Evolutionary conservation across 768 basidiomycete species (phyloP).

Genomic region (Cubamyces lactineus): DNA sequence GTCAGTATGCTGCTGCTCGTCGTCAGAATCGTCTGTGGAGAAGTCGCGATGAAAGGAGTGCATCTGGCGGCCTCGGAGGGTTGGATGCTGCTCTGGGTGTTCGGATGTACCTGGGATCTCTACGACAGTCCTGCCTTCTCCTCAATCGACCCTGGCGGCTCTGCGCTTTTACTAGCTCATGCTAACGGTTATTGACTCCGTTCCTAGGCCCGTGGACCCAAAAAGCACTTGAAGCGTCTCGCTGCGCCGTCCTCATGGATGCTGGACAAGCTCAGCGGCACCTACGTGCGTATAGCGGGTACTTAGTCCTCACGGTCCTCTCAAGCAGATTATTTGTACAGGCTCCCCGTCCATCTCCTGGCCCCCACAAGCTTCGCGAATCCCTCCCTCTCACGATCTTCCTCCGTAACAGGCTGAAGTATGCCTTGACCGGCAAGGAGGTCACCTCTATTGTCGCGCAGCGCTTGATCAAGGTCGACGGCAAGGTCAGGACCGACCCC

Average conservation of each 20-base stretch:
- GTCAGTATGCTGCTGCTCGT: constrained; percentile 36
- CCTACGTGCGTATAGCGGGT: constrained; percentile 67
- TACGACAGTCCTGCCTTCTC: constrained; percentile 14
- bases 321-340: constrained; percentile 35
- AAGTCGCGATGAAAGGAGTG: constrained; percentile 8
- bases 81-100: constrained; percentile 35
- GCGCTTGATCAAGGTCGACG: constrained; percentile 97
- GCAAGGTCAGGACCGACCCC: constrained; percentile 96
- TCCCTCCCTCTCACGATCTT: constrained; percentile 96
- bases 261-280: constrained; percentile 97
- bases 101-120: constrained; percentile 34
- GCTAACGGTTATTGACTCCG: constrained; percentile 32
- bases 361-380: constrained; percentile 99
- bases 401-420: constrained; percentile 99
- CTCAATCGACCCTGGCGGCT: constrained; percentile 15
- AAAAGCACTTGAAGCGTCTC: constrained; percentile 98
- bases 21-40: constrained; percentile 12
- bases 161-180: neutral
- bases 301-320: constrained; percentile 1
- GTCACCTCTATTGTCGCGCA: constrained; percentile 94
- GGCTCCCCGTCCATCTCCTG: constrained; percentile 96
- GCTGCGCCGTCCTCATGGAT: constrained; percentile 99
- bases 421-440: constrained; percentile 96
- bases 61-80: constrained; percentile 22
- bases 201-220: constrained; percentile 90